phyloP scores from a whole-genome alignment of 768 basidiomycete genomes.

The Grammothele lineata region DNA sequence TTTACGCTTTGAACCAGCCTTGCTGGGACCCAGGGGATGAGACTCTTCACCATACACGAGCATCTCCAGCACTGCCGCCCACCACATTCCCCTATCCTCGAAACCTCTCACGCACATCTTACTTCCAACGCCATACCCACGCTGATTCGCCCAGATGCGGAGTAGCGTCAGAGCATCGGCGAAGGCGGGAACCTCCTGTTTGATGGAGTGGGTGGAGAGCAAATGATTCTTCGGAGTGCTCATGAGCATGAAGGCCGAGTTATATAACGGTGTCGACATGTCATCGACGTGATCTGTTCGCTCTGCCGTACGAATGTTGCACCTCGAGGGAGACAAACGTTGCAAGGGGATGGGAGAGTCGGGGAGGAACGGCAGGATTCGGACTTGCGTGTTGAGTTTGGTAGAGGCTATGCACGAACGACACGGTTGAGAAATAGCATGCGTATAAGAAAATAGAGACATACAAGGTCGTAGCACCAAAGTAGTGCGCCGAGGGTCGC shows the following conservation, averaged over 20 bases:
- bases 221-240: conserved; percentile 45
- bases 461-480: conserved; percentile 50
- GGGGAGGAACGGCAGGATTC: conserved; percentile 67
- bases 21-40: conserved; percentile 23
- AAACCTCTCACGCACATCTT: conserved; percentile 64
- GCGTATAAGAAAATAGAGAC: background rate
- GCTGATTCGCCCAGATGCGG: conserved; percentile 85
- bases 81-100: conserved; percentile 63
- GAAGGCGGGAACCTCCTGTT: conserved; percentile 54
- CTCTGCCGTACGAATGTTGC: conserved; percentile 52
- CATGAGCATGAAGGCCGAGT: conserved; percentile 60
- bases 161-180: conserved; percentile 73
- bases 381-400: conserved; percentile 67
- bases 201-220: conserved; percentile 41
- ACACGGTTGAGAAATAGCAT: background rate
- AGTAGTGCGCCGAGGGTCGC: conserved; percentile 63
- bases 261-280: conserved; percentile 70
- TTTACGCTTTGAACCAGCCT: conserved; percentile 35
- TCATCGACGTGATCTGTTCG: conserved; percentile 22
- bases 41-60: conserved; percentile 67
- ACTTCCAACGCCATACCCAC: conserved; percentile 66
- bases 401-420: conserved; percentile 44
- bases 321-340: conserved; percentile 69
- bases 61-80: conserved; percentile 58
- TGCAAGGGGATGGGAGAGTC: conserved; percentile 61